phyloP scores from a whole-genome alignment of 495 filamentous ascomycete genomes.

The Aspergillus mulundensis region DNA sequence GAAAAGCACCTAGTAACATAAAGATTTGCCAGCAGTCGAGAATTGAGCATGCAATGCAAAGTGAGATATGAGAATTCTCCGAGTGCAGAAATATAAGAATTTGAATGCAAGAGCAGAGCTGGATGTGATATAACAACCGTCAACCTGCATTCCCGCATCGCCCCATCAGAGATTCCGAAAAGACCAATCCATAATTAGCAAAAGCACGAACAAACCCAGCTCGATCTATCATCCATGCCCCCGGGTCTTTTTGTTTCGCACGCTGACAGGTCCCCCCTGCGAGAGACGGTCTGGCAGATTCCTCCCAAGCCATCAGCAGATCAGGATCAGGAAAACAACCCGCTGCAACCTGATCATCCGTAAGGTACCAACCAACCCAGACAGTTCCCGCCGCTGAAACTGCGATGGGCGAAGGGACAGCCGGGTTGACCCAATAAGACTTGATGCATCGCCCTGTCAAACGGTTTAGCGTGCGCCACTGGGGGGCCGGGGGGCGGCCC shows the following conservation, averaged over 20 bases:
- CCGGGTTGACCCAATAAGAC: background rate
- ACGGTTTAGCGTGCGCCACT: background rate
- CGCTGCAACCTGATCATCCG: background rate
- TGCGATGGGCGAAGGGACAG: background rate
- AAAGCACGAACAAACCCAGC: background rate
- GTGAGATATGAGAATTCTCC: background rate
- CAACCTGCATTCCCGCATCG: background rate
- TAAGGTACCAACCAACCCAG: background rate
- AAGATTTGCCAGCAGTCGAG: no score
- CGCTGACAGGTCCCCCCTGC: background rate
- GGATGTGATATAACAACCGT: constrained; percentile 1
- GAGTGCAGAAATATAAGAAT: background rate
- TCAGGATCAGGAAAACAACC: background rate
- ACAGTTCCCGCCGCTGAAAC: background rate
- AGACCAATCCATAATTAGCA: background rate
- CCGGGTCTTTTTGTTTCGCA: background rate
- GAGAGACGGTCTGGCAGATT: background rate
- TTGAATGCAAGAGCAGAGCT: background rate
- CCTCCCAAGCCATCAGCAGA: background rate
- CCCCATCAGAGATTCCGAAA: background rate
- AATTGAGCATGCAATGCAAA: background rate
- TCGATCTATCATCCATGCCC: background rate
- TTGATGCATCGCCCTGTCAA: background rate
- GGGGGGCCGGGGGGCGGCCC: background rate
- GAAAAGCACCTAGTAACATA: background rate